Base-by-base conservation (phyloP, 345 rosid genomes). In the Lepidium aucheri region DNA sequence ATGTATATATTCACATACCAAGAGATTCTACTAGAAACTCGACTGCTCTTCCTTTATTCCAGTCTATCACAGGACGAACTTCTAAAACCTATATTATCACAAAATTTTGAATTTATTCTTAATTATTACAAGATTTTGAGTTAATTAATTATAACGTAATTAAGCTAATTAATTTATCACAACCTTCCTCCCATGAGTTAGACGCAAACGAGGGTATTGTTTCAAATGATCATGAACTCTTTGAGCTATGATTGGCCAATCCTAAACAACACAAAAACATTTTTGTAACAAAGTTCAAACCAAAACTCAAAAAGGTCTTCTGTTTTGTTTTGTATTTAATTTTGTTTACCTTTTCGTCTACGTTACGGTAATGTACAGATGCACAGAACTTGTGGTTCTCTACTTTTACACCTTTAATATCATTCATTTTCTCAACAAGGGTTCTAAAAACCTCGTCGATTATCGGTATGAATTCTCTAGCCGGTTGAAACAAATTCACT, bases 1-100 rank as follows among this genome's bases (percentile, higher is more conserved):
- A 60, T n/a, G n/a, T n/a, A n/a, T 85, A 81, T 39, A 53, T 84
- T 28, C 32, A 28, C 32, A 28, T 0, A 92, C 96, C 97, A 7
- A 90, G 92, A 67, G 96, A 85, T 56, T 90, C 95, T 10, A 94
- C 86, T 58, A 94, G 75, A 78, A 94, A 94, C 65, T 90, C 88
- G 16, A 90, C 96, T 16, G 96, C 99, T 81, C 85, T 86, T 55
- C 99, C 99, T 78, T 90, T 94, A 58, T 90, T 82, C 99, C 99
- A 90, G 57, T 90, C 86, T 56, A 94, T 88, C 73, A 70, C 81
- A 53, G 97, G 99, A 77, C 99, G 97, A 78, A 94, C 75, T 79
- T 90, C 99, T 78, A 94, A 88, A 78, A 94, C 99, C 98, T 92
- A 47, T 18, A 59, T 32, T 38, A 39, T 38, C 34, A 63, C 34